Percentiles rank a stretch among this genome's conserved stretches.
phyloP scores from a whole-genome alignment of 495 filamentous ascomycete genomes.

The Penicillium salamii region DNA sequence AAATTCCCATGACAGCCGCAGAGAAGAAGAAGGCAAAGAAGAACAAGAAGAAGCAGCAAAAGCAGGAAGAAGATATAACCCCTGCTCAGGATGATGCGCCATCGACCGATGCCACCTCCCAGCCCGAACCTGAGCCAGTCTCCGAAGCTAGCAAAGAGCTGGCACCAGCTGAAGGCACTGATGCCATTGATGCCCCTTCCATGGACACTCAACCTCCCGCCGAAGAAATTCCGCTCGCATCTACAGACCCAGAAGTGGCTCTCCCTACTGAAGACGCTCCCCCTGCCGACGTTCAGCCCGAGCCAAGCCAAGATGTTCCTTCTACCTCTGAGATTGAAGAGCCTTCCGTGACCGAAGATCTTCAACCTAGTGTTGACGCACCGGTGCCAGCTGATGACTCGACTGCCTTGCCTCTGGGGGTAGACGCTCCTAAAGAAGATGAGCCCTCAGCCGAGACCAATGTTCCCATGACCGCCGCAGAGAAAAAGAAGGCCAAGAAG shows the following conservation, averaged over 20 bases:
- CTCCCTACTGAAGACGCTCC: neutral
- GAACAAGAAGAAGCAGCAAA: constrained; percentile 16
- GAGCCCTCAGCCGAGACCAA: neutral
- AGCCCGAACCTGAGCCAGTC: neutral
- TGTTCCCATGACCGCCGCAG: constrained; percentile 3
- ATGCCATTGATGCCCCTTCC: neutral
- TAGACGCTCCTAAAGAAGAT: constrained; percentile 1
- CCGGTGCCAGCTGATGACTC: neutral
- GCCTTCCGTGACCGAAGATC: neutral
- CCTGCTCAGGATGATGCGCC: constrained; percentile 11
- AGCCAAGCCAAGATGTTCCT: neutral
- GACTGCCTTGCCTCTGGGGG: neutral
- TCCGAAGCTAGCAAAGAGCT: constrained; percentile 3
- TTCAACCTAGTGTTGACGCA: neutral
- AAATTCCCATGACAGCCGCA: constrained; percentile 17
- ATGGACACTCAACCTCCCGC: neutral
- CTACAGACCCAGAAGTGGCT: neutral
- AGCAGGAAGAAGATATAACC: constrained; percentile 7
- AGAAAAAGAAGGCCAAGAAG: constrained; percentile 14
- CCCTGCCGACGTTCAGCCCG: neutral
- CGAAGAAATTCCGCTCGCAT: neutral
- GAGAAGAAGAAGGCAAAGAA: constrained; percentile 43
- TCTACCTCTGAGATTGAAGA: constrained; percentile 1
- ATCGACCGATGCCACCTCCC: neutral
- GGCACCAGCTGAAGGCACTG: neutral